Conservation (phyloP, 2,329 filamentous ascomycete genomes). For the Lizonia empirigonia region DNA sequence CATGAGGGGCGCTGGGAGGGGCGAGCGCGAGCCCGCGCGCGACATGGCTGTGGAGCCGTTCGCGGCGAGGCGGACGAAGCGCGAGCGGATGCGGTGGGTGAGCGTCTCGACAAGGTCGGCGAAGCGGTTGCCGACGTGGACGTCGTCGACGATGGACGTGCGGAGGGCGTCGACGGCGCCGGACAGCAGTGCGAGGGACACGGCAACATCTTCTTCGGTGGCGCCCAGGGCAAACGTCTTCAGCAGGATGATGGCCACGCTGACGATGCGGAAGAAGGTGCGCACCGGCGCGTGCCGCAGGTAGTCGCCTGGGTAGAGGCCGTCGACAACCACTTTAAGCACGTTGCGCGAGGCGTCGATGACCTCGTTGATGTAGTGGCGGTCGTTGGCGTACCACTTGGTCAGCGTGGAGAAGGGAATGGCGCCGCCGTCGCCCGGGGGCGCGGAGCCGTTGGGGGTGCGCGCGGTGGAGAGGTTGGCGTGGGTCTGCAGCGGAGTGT, state of each 20-base stretch:
- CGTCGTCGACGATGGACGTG: slow-evolving; percentile 81
- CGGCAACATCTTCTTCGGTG: slow-evolving; percentile 75
- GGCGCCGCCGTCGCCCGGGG: slow-evolving; percentile 43
- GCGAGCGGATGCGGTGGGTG: slow-evolving; percentile 73
- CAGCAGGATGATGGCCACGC: slow-evolving; percentile 81
- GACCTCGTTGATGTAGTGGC: slow-evolving; percentile 70
- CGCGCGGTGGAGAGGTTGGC: slow-evolving; percentile 37
- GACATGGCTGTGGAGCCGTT: slow-evolving; percentile 52
- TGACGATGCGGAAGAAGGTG: slow-evolving; percentile 86
- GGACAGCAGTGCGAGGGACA: slow-evolving; percentile 77
- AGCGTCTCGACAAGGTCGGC: slow-evolving; percentile 81
- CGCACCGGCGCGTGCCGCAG: slow-evolving; percentile 82
- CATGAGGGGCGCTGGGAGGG: slow-evolving; percentile 41
- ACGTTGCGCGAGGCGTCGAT: slow-evolving; percentile 78
- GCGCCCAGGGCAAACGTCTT: slow-evolving; percentile 84
- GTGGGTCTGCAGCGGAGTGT: slow-evolving; percentile 56
- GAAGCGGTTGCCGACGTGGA: slow-evolving; percentile 83
- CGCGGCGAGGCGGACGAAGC: slow-evolving; percentile 67
- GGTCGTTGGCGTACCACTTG: slow-evolving; percentile 63
- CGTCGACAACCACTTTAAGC: slow-evolving; percentile 77
- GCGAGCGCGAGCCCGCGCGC: slow-evolving; percentile 36
- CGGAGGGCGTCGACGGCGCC: slow-evolving; percentile 74
- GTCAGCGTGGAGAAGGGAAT: slow-evolving; percentile 54
- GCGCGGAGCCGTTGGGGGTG: slow-evolving; percentile 25
- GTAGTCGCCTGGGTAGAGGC: slow-evolving; percentile 73